Evolutionary conservation across 1,284 basidiomycete species (phyloP).

Genomic region (Cryptococcus jaspeensis): DNA sequence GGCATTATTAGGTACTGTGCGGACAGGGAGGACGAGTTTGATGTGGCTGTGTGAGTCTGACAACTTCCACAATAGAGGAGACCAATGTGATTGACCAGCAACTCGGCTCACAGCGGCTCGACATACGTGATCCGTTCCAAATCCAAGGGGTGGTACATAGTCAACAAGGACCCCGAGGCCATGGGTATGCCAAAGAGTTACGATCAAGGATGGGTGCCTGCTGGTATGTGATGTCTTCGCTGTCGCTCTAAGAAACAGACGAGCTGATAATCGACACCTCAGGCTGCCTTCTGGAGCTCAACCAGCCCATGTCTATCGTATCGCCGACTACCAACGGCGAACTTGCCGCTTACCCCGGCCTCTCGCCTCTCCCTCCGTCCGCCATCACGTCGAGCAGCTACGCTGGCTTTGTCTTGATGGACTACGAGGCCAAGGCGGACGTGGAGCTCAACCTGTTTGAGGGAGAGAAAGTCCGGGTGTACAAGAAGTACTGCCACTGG

Average conservation of each 20-base stretch:
- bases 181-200: slow-evolving; percentile 67
- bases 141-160: slow-evolving; percentile 98
- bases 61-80: not conserved
- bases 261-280: slow-evolving; percentile 8
- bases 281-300: slow-evolving; percentile 89
- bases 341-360: slow-evolving; percentile 38
- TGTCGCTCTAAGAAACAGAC: not conserved
- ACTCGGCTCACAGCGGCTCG: slow-evolving; percentile 61
- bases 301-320: slow-evolving; percentile 62
- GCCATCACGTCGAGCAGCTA: slow-evolving; percentile 92
- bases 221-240: slow-evolving; percentile 53
- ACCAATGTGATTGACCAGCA: slow-evolving; percentile 9
- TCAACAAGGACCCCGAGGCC: slow-evolving; percentile 87
- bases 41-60: slow-evolving; percentile 81
- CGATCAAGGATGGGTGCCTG: slow-evolving; percentile 84
- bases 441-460: slow-evolving; percentile 84
- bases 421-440: slow-evolving; percentile 84
- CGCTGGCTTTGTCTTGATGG: slow-evolving; percentile 90
- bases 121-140: slow-evolving; percentile 92
- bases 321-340: slow-evolving; percentile 20
- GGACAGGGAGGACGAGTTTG: slow-evolving; percentile 96
- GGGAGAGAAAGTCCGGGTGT: slow-evolving; percentile 83
- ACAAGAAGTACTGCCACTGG: slow-evolving; percentile 98
- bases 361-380: slow-evolving; percentile 70
- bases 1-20: slow-evolving; percentile 72